These are phyloP conservation scores for Ogataea saltuana DNA, from an alignment of 805 yeast species.

Conservation along the genomic window DNA sequence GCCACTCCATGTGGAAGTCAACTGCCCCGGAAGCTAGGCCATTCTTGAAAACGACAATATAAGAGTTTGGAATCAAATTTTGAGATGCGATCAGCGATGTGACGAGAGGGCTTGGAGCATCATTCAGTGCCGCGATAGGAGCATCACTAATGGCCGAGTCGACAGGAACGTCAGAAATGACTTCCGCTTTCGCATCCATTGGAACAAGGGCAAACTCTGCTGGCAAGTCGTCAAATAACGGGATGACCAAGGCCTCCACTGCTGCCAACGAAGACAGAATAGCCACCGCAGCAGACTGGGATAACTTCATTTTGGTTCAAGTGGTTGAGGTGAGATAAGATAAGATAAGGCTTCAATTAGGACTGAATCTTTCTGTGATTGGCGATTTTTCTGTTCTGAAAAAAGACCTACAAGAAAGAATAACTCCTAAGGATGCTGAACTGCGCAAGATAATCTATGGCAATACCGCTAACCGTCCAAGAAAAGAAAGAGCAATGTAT, in stretches of 20 bases:
- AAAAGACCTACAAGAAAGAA: slow-evolving; percentile 3
- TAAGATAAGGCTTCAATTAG: slow-evolving; percentile 1
- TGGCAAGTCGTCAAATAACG: slow-evolving; percentile 35
- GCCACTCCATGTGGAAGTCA: slow-evolving; percentile 67
- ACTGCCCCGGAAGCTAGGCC: slow-evolving; percentile 53
- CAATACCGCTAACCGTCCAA: not conserved
- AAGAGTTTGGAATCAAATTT: slow-evolving; percentile 66
- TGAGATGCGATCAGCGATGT: slow-evolving; percentile 43
- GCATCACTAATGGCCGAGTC: slow-evolving; percentile 24
- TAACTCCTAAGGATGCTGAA: not conserved
- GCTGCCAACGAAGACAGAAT: slow-evolving; percentile 36
- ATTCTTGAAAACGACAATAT: slow-evolving; percentile 82
- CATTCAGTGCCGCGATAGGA: slow-evolving; percentile 13
- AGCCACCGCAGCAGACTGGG: slow-evolving; percentile 29
- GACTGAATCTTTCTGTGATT: not conserved
- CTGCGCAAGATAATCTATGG: slow-evolving; percentile 3
- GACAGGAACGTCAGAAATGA: slow-evolving; percentile 2
- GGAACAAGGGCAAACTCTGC: slow-evolving; percentile 18
- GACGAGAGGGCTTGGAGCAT: slow-evolving; percentile 48
- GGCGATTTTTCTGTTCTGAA: not conserved
- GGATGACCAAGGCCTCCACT: slow-evolving; percentile 58
- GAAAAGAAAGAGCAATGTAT: not conserved
- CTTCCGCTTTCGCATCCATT: no score
- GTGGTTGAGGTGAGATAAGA: slow-evolving; percentile 8
- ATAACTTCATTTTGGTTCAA: slow-evolving; percentile 13